Evolutionary conservation across 2,329 filamentous ascomycete genomes (phyloP).

Genomic region (Immersiporthe knoxdaviesiana): DNA sequence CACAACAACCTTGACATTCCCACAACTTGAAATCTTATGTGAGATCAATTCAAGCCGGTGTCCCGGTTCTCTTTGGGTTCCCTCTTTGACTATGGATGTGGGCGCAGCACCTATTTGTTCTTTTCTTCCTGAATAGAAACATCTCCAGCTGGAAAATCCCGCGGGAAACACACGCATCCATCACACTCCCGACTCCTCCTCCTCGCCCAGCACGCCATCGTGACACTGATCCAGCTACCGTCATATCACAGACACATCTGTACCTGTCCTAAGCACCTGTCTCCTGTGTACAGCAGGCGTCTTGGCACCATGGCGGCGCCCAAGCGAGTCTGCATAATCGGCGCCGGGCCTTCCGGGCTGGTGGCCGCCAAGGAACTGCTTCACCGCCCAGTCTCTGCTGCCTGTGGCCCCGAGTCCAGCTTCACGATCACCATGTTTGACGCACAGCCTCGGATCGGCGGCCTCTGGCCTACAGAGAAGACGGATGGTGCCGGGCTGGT

Average conservation of each 20-base stretch:
- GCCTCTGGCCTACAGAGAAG: slow-evolving; percentile 70
- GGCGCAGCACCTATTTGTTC: not conserved
- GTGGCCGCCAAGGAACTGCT: slow-evolving; percentile 75
- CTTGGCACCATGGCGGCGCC: slow-evolving; percentile 42
- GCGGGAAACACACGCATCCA: not conserved
- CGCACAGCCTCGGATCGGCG: slow-evolving; percentile 65
- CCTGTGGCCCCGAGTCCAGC: slow-evolving; percentile 39
- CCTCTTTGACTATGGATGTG: not conserved
- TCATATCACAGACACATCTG: not conserved
- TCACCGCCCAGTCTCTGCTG: slow-evolving; percentile 45
- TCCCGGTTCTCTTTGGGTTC: not conserved
- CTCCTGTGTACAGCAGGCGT: too few relatives aligned
- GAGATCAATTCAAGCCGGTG: not conserved
- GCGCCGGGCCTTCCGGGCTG: slow-evolving; percentile 70
- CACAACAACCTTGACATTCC: not conserved
- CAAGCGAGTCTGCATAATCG: slow-evolving; percentile 58
- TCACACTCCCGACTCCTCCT: not conserved
- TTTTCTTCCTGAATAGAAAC: not conserved
- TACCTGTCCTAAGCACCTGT: not conserved
- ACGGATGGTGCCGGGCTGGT: slow-evolving; percentile 55
- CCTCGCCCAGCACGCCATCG: slow-evolving; percentile 3
- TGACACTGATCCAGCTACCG: slow-evolving; percentile 5
- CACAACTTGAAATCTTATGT: not conserved
- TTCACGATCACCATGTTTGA: slow-evolving; percentile 77
- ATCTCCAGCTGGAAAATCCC: not conserved